Evolutionary conservation across 2,329 filamentous ascomycete genomes (phyloP).

Genomic region (Malbranchea cinnamomea): DNA sequence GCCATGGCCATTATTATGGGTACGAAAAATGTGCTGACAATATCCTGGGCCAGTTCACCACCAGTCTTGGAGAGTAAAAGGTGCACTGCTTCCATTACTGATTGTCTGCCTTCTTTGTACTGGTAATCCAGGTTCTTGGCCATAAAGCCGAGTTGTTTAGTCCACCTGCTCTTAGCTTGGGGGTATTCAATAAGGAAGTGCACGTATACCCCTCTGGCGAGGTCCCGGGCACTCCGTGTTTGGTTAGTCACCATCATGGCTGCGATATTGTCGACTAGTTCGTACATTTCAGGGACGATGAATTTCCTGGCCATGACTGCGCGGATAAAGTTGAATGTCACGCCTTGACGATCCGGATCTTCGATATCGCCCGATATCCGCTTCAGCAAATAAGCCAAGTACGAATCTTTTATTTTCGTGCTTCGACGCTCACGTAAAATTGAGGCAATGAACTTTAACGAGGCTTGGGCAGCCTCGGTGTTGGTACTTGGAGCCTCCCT

Average conservation of each 20-base stretch:
- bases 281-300: constrained; percentile 76
- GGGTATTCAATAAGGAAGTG: constrained; percentile 92
- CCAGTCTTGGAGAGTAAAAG: constrained; percentile 74
- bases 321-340: constrained; percentile 87
- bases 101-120: constrained; percentile 73
- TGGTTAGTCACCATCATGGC: constrained; percentile 94
- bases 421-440: constrained; percentile 68
- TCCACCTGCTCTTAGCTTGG: constrained; percentile 76
- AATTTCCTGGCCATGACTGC: constrained; percentile 74
- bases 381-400: constrained; percentile 67
- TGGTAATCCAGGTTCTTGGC: constrained; percentile 85
- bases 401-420: constrained; percentile 62
- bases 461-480: constrained; percentile 72
- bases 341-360: constrained; percentile 78
- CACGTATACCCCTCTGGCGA: constrained; percentile 79
- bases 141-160: constrained; percentile 77
- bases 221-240: constrained; percentile 70
- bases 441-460: constrained; percentile 73
- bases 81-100: constrained; percentile 83
- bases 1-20: constrained; percentile 72
- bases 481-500: constrained; percentile 63
- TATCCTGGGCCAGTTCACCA: constrained; percentile 66
- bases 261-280: constrained; percentile 76
- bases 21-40: constrained; percentile 68
- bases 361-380: constrained; percentile 80